phyloP scores from a whole-genome alignment of 2,329 filamentous ascomycete species.

The Phoma herbarum region DNA sequence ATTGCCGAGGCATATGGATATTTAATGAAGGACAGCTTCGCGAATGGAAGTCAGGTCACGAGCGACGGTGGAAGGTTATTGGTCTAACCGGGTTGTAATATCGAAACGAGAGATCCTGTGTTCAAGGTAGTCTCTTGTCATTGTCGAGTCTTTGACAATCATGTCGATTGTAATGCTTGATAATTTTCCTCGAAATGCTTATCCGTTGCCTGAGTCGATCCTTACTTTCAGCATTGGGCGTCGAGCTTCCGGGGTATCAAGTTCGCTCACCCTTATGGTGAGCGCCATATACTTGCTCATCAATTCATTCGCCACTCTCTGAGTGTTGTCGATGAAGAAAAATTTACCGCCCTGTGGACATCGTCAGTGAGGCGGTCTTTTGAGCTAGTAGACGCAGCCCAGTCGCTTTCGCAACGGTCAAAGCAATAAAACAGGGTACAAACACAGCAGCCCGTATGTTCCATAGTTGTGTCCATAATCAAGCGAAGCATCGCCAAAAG shows the following conservation, averaged over 20 bases:
- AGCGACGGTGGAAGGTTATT: slow-evolving; percentile 52
- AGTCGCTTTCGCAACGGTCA: slow-evolving; percentile 1
- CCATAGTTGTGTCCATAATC: not conserved
- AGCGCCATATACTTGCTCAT: slow-evolving; percentile 19
- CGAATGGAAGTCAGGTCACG: slow-evolving; percentile 47
- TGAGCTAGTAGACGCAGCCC: not conserved
- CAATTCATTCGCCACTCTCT: slow-evolving; percentile 12
- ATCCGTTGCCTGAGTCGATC: slow-evolving; percentile 6
- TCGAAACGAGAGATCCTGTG: not conserved
- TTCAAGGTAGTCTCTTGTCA: not conserved
- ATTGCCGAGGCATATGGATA: slow-evolving; percentile 57
- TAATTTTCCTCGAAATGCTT: not conserved
- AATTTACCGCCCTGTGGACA: not conserved
- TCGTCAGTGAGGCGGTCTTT: slow-evolving; percentile 1
- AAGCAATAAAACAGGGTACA: slow-evolving; percentile 21
- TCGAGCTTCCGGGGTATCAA: slow-evolving; percentile 3
- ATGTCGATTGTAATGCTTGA: not conserved
- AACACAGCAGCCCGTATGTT: slow-evolving; percentile 11
- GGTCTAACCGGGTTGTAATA: slow-evolving; percentile 1
- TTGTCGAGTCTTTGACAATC: not conserved
- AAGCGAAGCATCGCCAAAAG: slow-evolving; percentile 9
- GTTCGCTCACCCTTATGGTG: not conserved
- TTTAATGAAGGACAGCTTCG: slow-evolving; percentile 55
- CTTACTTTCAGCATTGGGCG: slow-evolving; percentile 1
- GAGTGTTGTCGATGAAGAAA: not conserved